Base-by-base conservation (phyloP, 495 filamentous ascomycete genomes). In the Trichocladium uniseriatum region DNA sequence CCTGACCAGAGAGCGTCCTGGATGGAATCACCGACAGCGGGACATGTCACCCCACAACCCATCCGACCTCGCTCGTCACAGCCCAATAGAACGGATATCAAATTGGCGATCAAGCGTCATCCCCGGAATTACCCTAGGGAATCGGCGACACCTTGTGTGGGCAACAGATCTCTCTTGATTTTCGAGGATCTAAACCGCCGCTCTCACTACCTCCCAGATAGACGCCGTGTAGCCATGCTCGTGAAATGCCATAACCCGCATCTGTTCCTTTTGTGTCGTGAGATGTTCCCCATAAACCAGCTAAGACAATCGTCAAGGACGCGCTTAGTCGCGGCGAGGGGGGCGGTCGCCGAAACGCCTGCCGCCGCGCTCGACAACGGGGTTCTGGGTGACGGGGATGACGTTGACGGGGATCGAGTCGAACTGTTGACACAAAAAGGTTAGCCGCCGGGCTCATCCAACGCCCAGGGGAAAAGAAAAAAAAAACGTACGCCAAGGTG, bases 381-480 rank as follows among this genome's bases (percentile, higher is more conserved):
- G 91, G 71, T 87, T 86, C 75, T 95, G 89, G 60, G 82, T 75
- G 55, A 96, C 89, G 54, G 83, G 69, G 60, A 91, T 81, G 63
- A 95, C 86, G 73, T 89, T 94, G 83, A 95, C 89, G 63, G 90
- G 87, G 70, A 97, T 89, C 55, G 82, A 83, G 72, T 96, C 91
- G 79, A 97, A 97, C 91, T 97, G 64, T 49, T 58, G 21, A 7
- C 10, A 35, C 8, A 39, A 36, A 36, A 50, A 46, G 46, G 64
- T 62, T 37, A 69, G 52, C 46, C 49, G 50, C 32, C 39, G 28
- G 35, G 32, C 27, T 5, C 15, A 19, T 28, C n/a, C 19, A 6
- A 14, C 1, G 9, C 5, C 31, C 31, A 14, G 4, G 31, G 11
- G 3, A n/a, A 19, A 13, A 36, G 8, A 3, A 10, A 19, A 19